Evolutionary conservation across 2,329 filamentous ascomycete genomes (phyloP), one percentile per base, ranked within the genome.

Genomic region (Hymenoscyphus infarciens): DNA sequence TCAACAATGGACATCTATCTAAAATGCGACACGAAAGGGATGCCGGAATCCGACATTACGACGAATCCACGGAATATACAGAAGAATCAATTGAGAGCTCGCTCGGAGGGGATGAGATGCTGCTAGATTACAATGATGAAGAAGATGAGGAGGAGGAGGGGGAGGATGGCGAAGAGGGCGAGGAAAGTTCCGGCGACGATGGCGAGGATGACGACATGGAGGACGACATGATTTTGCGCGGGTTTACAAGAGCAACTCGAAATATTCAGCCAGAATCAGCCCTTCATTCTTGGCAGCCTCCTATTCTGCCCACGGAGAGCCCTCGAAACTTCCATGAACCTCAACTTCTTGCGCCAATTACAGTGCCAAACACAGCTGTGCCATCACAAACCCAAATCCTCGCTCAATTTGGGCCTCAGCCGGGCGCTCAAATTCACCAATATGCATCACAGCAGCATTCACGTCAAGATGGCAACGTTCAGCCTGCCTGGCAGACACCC

Each of bases 1-100:
- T 97, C 61, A 84, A 98, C 75, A 95, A 97, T 79, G 94, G 95
- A 0, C 95, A 98, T 77, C 75, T 97, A 59, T 74, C 83, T 58
- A 75, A 84, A 71, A 86, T 91, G 82, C 71, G 78, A 72, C 75
- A 84, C 76, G 81, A 88, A 73, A 76, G 82, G 67, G 79, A 84
- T 77, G 72, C 75, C 49, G 79, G 81, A 31, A 61, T 74, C 53
- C 61, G 64, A 16, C 57, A 63, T 5, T 64, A 61, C 49, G 63
- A 64, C 2, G 55, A 64, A 15, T 31, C 63, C 35, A 64, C 56
- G 31, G 69, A 66, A 31, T 62, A 68, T 33, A 66, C 65, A 5
- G 64, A 64, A 29, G 69, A 69, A 31, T 53, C 64, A 11, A 66
- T 67, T 13, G 64, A 68, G 15, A 54, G 57, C 22, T 60, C 59